Evolutionary conservation across 345 rosid species (phyloP).

Genomic region (Alliaria petiolata): DNA sequence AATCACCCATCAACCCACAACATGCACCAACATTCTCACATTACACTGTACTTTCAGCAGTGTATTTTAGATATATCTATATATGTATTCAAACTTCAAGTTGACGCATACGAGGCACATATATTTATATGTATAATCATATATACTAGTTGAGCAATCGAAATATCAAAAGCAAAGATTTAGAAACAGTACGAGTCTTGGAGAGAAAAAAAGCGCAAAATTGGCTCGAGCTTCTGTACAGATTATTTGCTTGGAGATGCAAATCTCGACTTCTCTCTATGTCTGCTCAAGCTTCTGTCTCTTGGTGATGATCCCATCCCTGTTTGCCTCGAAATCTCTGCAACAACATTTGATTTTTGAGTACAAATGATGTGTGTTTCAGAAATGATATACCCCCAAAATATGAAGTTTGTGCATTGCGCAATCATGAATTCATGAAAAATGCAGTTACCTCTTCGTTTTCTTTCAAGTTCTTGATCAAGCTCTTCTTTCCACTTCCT

Average conservation of each 20-base stretch:
- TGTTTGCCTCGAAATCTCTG: conserved; percentile 82
- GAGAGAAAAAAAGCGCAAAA: conserved; percentile 10
- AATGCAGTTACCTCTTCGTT: conserved; percentile 56
- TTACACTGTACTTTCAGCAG: not conserved
- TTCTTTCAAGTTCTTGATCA: conserved; percentile 82
- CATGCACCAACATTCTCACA: not conserved
- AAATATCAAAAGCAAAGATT: not conserved
- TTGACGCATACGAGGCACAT: not conserved
- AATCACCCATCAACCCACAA: no score
- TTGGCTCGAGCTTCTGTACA: conserved; percentile 10
- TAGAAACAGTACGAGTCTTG: not conserved
- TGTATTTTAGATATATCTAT: not conserved
- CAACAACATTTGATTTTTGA: not conserved
- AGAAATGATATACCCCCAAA: not conserved
- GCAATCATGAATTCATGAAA: not conserved
- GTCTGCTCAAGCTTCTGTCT: conserved; percentile 59
- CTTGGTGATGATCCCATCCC: conserved; percentile 68
- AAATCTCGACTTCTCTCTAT: conserved; percentile 79
- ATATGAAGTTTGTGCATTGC: not conserved
- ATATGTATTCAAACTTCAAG: not conserved
- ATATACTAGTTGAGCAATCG: conserved; percentile 21
- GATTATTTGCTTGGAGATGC: conserved; percentile 77
- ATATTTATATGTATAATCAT: not conserved
- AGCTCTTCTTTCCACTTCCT: conserved; percentile 95
- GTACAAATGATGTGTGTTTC: not conserved